Evolutionary conservation across 2,329 filamentous ascomycete genomes (phyloP).

Genomic region (Xenoacremonium recifei): DNA sequence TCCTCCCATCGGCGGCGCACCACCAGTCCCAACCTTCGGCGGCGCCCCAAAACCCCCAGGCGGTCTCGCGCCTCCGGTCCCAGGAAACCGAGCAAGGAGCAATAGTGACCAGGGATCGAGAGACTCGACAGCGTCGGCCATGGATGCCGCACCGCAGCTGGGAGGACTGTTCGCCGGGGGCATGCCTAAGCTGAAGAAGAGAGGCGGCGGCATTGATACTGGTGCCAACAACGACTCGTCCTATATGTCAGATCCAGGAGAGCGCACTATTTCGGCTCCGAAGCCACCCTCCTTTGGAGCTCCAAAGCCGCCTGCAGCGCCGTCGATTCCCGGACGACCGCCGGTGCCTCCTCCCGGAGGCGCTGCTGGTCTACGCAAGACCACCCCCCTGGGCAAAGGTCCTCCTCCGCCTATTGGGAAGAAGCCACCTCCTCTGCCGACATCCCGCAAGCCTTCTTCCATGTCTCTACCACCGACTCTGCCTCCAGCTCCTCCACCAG

Average conservation of each 20-base stretch:
- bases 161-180: constrained; percentile 88
- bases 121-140: constrained; percentile 37
- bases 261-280: constrained; percentile 26
- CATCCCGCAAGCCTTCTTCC: constrained; percentile 56
- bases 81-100: constrained; percentile 71
- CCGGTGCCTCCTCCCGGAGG: constrained; percentile 44
- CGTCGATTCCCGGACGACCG: constrained; percentile 20
- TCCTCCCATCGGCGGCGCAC: constrained; percentile 70
- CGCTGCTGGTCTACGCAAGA: constrained; percentile 54
- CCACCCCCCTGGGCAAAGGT: constrained; percentile 39
- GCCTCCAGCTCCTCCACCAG: constrained; percentile 34
- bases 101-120: constrained; percentile 72
- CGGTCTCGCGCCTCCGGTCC: constrained; percentile 70
- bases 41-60: constrained; percentile 50
- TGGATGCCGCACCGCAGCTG: constrained; percentile 72
- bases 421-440: constrained; percentile 65
- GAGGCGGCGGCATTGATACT: constrained; percentile 76
- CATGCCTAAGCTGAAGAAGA: constrained; percentile 92
- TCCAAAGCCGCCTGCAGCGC: constrained; percentile 46
- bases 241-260: constrained; percentile 76
- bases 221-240: constrained; percentile 59
- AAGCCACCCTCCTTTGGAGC: constrained; percentile 57
- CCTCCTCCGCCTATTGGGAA: constrained; percentile 1
- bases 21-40: constrained; percentile 68
- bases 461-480: constrained; percentile 34